Evolutionary conservation across 2,329 filamentous ascomycete species (phyloP), one percentile per base, ranked within the genome.

Genomic region (Epicoccum sorghinum): DNA sequence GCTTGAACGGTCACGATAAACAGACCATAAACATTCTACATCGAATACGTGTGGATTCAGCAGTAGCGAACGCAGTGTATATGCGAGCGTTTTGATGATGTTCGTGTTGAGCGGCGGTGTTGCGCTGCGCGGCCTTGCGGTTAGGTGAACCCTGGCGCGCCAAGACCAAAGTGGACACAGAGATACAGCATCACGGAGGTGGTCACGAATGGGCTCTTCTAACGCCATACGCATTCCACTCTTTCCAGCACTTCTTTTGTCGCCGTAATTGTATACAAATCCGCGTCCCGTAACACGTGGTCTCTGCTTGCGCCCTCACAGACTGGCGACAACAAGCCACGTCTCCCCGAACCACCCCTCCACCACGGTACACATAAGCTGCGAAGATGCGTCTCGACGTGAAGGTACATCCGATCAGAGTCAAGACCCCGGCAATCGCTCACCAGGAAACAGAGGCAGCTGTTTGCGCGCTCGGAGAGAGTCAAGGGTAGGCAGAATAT

Each of bases 401-500:
- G n/a, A 79, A 79, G 75, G 75, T 76, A 70, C 44, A 63, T 29
- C 38, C 4, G 32, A 30, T 14, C 12, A 22, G 7, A 8, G n/a
- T 25, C 35, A 5, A 10, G 12, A 8, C 23, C 18, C 3, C 32
- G 35, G 23, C 24, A 47, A 38, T 30, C 33, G 71, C 79, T 81
- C 69, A 82, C 61, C 44, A 60, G 60, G 61, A 73, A 77, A 72
- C 75, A 91, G 89, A 87, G 88, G 78, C 89, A 91, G 79, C 85
- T 91, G 69, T 90, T 91, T 80, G 90, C 90, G 78, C 86, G 92
- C 78, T 96, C 90, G 71, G 91, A 98, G 85, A 89, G 93, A 80
- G 93, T 98, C 66, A 98, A 98, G 64, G 73, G 73, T 73, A 61
- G 62, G 65, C 54, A 39, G 18, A 41, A 41, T 24, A 24, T 37